Conservation (phyloP, 495 filamentous ascomycete genomes). For the Penicillium maclennaniae region DNA sequence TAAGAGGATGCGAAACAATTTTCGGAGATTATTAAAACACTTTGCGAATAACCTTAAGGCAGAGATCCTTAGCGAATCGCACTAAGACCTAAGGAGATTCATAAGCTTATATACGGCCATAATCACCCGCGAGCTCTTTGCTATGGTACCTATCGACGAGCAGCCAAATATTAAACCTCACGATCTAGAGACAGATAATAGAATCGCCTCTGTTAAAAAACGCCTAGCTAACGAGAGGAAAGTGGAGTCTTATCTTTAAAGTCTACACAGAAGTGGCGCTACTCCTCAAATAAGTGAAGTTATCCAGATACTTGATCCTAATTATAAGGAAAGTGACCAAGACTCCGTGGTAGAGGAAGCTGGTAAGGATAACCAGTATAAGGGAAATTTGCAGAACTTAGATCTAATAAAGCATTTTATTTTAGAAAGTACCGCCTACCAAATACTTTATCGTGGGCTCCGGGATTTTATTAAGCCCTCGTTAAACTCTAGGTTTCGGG, state of each 20-base stretch:
- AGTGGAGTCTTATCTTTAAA: too few species aligned
- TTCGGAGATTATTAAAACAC: background rate
- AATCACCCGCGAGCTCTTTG: background rate
- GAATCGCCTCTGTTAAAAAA: background rate
- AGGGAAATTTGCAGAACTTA: background rate
- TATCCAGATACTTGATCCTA: background rate
- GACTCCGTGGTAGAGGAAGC: background rate
- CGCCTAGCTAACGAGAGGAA: background rate
- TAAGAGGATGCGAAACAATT: background rate
- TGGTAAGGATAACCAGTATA: background rate
- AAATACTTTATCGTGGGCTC: background rate
- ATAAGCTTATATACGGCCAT: background rate
- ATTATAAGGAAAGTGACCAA: conserved; percentile 1
- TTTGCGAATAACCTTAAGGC: background rate
- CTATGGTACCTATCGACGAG: background rate
- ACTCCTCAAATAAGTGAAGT: too few species aligned
- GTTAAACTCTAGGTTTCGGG: background rate
- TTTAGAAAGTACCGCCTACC: background rate
- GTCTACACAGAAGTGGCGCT: background rate
- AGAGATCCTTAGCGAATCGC: background rate
- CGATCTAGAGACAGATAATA: too few species aligned
- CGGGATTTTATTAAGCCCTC: background rate
- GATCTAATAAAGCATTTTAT: background rate
- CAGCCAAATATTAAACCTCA: background rate
- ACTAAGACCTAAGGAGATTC: background rate